Evolutionary conservation across 2,329 filamentous ascomycete species (phyloP).

Genomic region (Phaeoacremonium minimum): DNA sequence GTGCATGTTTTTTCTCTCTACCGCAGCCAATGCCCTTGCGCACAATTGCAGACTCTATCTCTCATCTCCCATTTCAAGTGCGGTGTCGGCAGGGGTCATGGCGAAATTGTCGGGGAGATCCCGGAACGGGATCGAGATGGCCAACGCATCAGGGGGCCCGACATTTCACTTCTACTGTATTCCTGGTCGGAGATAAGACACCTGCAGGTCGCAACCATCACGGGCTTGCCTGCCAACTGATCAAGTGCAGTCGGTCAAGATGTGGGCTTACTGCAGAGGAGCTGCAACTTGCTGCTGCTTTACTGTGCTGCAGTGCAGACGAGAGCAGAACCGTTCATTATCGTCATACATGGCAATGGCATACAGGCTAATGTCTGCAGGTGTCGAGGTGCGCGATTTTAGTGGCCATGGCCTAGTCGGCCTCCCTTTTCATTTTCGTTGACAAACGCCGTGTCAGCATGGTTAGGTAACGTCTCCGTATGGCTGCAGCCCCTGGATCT

Average conservation of each 20-base stretch:
- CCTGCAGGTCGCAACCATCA: background rate
- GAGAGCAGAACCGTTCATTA: no score
- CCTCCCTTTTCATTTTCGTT: background rate
- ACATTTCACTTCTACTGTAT: no score
- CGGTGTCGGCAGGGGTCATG: background rate
- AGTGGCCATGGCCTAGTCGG: background rate
- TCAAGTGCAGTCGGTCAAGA: no score
- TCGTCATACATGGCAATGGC: no score
- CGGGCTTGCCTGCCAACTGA: background rate
- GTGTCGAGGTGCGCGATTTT: background rate
- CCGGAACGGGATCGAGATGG: no score
- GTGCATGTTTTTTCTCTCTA: no score
- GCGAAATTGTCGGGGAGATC: background rate
- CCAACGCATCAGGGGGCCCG: conserved; percentile 3
- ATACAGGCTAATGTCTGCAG: background rate
- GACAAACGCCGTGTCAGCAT: background rate
- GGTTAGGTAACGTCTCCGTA: background rate
- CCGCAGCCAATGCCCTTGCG: background rate
- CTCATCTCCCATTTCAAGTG: no score
- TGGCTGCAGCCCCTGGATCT: no score
- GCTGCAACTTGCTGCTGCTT: no score
- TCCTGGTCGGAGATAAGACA: background rate
- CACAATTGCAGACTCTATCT: no score
- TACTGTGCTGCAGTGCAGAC: no score
- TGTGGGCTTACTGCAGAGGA: no score